Evolutionary conservation across 805 yeast genomes (phyloP), one percentile per base, ranked within the genome.

Genomic region (Saturnispora silvae): DNA sequence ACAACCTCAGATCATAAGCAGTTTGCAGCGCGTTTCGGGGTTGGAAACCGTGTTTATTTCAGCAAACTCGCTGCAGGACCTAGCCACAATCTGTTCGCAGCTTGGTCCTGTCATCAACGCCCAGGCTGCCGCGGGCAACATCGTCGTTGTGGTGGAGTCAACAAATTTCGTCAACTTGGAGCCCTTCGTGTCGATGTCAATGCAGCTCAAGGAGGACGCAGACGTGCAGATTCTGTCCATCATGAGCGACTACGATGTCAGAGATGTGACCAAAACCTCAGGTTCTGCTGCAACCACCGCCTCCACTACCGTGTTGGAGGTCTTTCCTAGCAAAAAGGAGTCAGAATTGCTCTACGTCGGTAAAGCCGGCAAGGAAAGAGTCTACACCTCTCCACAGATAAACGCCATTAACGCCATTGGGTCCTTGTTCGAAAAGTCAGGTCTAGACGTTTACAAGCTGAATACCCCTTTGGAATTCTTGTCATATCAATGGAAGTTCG

Each of bases 401-500:
- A 57, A 64, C 38, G 34, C 55, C 16, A 55, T 61, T 35, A 60
- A 64, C 34, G 56, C 56, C 35, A 49, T 65, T 24, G 54, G 60
- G 3, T 60, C 57, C 5, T 41, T 65, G 22, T 58, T 60, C 22
- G 68, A 66, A 45, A 46, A 55, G 20, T 60, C 64, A 27, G 56
- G 59, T 40, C 59, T 67, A 32, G 67, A 67, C 33, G 67, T 70
- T 34, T 63, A 73, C 45, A 70, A 70, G 49, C 61, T 74, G 38
- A 58, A 64, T 40, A 63, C 68, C 45, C 63, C 75, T 32, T 59
- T 67, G 38, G 84, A 75, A 44, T 80, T 74, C 49, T 61, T 73
- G 56, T 71, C 77, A 10, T 78, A 78, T 49, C 92, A 85, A 57
- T 86, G 95, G 95, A 77, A 79, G 53, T 67, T 82, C 40, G 87